Evolutionary conservation across 768 basidiomycete species (phyloP).

Genomic region (Panaeolus papilionaceus): DNA sequence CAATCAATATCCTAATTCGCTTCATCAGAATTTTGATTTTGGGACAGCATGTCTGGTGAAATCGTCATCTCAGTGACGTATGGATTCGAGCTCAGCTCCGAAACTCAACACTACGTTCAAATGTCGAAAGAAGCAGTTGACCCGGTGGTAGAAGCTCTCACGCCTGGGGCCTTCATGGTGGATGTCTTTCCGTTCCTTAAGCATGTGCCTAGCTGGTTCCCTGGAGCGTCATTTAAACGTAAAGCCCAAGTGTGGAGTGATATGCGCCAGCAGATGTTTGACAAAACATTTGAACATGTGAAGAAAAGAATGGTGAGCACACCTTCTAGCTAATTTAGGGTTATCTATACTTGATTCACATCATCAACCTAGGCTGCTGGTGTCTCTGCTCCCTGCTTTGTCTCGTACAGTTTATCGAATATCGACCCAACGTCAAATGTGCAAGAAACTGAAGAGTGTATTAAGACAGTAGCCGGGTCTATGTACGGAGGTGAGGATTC

Average conservation of each 20-base stretch:
- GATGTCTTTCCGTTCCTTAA: conserved; percentile 32
- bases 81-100: conserved; percentile 37
- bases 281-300: conserved; percentile 39
- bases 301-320: conserved; percentile 36
- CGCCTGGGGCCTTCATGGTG: conserved; percentile 36
- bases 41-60: conserved; percentile 36
- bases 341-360: no score
- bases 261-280: conserved; percentile 37
- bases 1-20: neutral
- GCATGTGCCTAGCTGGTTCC: conserved; percentile 38
- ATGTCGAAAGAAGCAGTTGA: conserved; percentile 17
- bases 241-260: conserved; percentile 44
- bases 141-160: conserved; percentile 26
- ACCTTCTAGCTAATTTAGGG: no score
- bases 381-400: neutral
- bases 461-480: neutral
- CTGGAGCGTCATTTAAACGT: conserved; percentile 39
- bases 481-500: conserved; percentile 3
- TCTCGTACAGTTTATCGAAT: neutral
- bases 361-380: neutral
- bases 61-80: conserved; percentile 43
- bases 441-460: neutral
- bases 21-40: neutral
- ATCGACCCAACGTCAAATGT: neutral
- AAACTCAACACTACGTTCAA: conserved; percentile 36